Evolutionary conservation across 176 grass and related monocot genomes (phyloP), one percentile per base, ranked within the genome.

Genomic region (Oryza glaberrima): DNA sequence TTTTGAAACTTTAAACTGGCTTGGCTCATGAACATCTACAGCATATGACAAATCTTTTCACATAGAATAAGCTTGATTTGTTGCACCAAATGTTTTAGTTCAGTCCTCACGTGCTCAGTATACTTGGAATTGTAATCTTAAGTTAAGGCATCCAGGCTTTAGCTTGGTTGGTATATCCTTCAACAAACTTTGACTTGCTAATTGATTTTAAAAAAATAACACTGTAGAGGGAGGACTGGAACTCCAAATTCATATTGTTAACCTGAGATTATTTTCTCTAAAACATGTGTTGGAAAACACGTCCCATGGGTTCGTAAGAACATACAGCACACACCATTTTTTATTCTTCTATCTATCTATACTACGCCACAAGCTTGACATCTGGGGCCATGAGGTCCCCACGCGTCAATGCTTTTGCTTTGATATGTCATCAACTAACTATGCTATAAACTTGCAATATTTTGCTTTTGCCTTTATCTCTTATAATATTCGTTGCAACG

Each of bases 31-130:
- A 44, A 69, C 69, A 17, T 20, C 12, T 22, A 76, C 28, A 65
- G 16, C 75, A 26, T 75, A 77, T 3, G 16, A 52, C 5, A 14
- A 44, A 7, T 41, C 2, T 16, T 68, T 75, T 68, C 30, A 26
- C 15, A 12, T 78, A 41, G 70, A 69, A 28, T 74, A 11, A 61
- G 65, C 23, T 61, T 85, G 48, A 43, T 61, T 69, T 58, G 77
- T 85, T 30, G 51, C 83, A 11, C 60, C 8, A 22, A 28, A 26
- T 7, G 12, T 16, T 76, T 72, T 16, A 82, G 11, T 69, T 87
- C 74, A 11, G 49, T 87, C 51, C 75, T 38, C 74, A 40, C 14
- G 68, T 78, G 52, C 65, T 77, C 12, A 6, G 16, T 82, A 32
- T 68, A 16, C 15, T 40, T 45, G 49, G 79, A 83, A 52, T 11